These are phyloP conservation scores for maize (Zea mays) DNA, from an alignment of 176 grass and related monocot genomes.

Conservation along the genomic window Zm-B73-REFERENCE-NAM-5.0 NC_050100.1:174659501-174660000, in stretches of 20 bases:
- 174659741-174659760: not conserved
- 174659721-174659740: not conserved
- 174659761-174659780: not conserved
- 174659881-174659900: not conserved
- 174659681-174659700: not conserved
- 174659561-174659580: not conserved
- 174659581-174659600: not conserved
- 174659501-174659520: not conserved
- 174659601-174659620: not conserved
- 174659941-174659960: not conserved
- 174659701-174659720: not conserved
- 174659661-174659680: not conserved
- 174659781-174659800: not conserved
- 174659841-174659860: not conserved
- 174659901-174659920: not conserved
- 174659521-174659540: not conserved
- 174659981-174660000: not conserved
- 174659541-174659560: not conserved
- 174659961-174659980: not conserved
- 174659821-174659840: not conserved
- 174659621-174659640: not conserved
- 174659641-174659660: not conserved
- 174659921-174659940: slow-evolving; percentile 2
- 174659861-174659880: accelerated
- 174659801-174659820: not conserved